Conservation (phyloP, 2,329 filamentous ascomycete species). For the Seiridium cupressi region DNA sequence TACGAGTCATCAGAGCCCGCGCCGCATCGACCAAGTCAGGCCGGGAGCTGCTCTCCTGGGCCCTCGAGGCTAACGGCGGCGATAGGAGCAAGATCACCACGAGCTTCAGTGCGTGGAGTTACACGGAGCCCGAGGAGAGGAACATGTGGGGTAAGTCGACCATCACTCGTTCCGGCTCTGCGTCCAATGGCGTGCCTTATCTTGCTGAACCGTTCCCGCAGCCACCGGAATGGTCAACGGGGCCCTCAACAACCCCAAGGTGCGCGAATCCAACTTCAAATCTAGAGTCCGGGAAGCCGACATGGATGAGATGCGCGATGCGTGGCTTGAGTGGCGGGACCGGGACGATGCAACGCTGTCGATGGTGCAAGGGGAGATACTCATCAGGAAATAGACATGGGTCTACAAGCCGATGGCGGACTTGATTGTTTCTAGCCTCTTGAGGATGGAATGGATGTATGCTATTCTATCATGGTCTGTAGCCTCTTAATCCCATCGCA, state of each 20-base stretch:
- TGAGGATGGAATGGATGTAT: not conserved
- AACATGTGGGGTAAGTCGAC: constrained; percentile 11
- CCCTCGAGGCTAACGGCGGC: not conserved
- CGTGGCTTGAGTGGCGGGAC: constrained; percentile 8
- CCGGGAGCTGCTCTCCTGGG: not conserved
- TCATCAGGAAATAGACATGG: not conserved
- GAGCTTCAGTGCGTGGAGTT: constrained; percentile 11
- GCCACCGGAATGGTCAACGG: constrained; percentile 8
- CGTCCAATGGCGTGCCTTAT: not conserved
- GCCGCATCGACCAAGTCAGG: not conserved
- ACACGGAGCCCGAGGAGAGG: constrained; percentile 8
- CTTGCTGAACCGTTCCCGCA: not conserved
- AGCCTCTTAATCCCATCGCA: not conserved
- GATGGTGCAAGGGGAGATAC: not conserved
- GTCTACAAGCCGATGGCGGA: not conserved
- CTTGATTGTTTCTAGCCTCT: not conserved
- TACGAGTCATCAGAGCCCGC: not conserved
- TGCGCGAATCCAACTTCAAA: constrained; percentile 9
- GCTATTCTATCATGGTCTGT: not conserved
- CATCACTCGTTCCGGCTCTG: not conserved
- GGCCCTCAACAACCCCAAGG: not conserved
- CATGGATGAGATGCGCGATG: constrained; percentile 11
- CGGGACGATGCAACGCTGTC: constrained; percentile 9
- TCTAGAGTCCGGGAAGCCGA: constrained; percentile 6
- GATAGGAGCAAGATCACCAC: constrained; percentile 9